Conservation (phyloP, 2,329 filamentous ascomycete species). For the Trichophaea hybrida region DNA sequence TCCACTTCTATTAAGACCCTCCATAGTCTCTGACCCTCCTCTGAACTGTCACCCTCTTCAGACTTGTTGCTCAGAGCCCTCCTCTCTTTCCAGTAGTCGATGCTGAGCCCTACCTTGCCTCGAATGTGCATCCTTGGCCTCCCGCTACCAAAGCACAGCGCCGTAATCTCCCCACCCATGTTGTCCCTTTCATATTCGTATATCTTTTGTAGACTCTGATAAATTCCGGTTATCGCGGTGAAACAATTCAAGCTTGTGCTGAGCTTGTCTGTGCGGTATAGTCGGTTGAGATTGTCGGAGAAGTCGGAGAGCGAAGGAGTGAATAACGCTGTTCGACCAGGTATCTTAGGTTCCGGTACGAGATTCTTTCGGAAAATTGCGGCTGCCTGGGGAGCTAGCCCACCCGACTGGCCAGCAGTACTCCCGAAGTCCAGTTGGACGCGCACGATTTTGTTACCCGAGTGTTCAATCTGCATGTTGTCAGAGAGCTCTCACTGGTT, state of each 20-base stretch:
- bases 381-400: slow-evolving; percentile 47
- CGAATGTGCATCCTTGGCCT: slow-evolving; percentile 56
- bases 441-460: slow-evolving; percentile 46
- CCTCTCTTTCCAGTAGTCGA: slow-evolving; percentile 65
- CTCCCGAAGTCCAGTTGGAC: slow-evolving; percentile 51
- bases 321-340: slow-evolving; percentile 44
- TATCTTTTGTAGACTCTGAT: slow-evolving; percentile 53
- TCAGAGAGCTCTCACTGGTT: neutral
- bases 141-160: slow-evolving; percentile 56
- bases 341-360: slow-evolving; percentile 33
- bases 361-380: slow-evolving; percentile 53
- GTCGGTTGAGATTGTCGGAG: slow-evolving; percentile 52
- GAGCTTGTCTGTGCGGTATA: slow-evolving; percentile 56
- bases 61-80: slow-evolving; percentile 36
- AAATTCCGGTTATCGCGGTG: slow-evolving; percentile 60
- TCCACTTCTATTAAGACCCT: slow-evolving; percentile 48
- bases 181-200: slow-evolving; percentile 54
- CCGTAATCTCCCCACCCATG: slow-evolving; percentile 42
- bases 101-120: slow-evolving; percentile 50
- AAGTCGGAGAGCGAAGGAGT: slow-evolving; percentile 59
- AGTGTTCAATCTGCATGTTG: slow-evolving; percentile 39
- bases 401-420: slow-evolving; percentile 43
- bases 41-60: slow-evolving; percentile 32
- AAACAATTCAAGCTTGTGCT: slow-evolving; percentile 61
- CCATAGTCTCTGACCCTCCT: slow-evolving; percentile 43